Evolutionary conservation across 2,329 filamentous ascomycete genomes (phyloP).

Genomic region (Cadophora gregata): DNA sequence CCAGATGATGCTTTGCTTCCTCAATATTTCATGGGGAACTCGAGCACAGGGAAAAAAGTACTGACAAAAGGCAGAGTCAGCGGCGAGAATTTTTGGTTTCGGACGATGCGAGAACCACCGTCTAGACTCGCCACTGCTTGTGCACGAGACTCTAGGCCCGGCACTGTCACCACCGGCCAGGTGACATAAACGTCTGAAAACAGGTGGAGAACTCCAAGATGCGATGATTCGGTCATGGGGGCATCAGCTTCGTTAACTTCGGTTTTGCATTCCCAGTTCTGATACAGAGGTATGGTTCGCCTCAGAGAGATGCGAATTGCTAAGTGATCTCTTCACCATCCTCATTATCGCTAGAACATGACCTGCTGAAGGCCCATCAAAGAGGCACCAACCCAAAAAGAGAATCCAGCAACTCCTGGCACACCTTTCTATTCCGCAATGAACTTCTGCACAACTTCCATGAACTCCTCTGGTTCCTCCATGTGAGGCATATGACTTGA

Average conservation of each 20-base stretch:
- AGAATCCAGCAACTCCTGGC: neutral
- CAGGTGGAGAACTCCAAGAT: neutral
- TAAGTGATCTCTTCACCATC: neutral
- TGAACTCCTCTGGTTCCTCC: constrained; percentile 48
- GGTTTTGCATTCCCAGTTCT: neutral
- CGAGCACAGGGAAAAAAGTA: neutral
- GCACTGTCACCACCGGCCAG: neutral
- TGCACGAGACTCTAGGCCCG: constrained; percentile 8
- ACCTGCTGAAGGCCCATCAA: neutral
- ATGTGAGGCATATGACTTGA: constrained; percentile 44
- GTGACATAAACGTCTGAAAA: neutral
- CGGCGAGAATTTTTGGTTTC: neutral
- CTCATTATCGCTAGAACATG: neutral
- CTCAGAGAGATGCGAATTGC: neutral
- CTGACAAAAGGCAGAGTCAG: constrained; percentile 1
- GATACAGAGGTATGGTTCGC: neutral
- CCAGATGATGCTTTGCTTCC: neutral
- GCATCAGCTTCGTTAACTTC: neutral
- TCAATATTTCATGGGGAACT: neutral
- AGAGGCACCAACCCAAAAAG: neutral
- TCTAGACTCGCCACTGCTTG: constrained; percentile 6
- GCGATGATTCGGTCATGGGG: neutral
- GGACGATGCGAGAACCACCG: constrained; percentile 2
- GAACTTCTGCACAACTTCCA: constrained; percentile 46
- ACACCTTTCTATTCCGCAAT: constrained; percentile 18